Conservation (phyloP, 2,329 filamentous ascomycete species). For the Fusarium subglutinans region DNA sequence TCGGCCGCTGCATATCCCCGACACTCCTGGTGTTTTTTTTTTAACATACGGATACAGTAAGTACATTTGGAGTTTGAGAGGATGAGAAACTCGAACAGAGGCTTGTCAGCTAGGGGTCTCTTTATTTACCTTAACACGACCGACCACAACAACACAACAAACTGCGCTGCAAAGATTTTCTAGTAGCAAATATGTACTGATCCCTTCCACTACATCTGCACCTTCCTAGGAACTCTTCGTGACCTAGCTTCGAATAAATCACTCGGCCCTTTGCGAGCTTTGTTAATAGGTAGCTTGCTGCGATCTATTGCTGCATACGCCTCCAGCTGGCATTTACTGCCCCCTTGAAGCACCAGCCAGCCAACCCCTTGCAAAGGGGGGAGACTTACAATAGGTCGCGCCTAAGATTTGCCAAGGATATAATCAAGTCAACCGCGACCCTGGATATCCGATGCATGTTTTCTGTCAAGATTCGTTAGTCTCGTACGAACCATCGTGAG, state of each 20-base stretch:
- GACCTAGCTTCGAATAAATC: neutral
- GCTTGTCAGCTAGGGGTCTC: slow-evolving; percentile 18
- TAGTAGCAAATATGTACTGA: neutral
- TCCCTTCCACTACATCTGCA: neutral
- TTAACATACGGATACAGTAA: too few relatives aligned
- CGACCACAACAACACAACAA: neutral
- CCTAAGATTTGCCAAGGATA: slow-evolving; percentile 32
- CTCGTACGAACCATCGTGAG: neutral
- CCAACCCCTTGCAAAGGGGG: slow-evolving; percentile 38
- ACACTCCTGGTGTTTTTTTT: slow-evolving; percentile 4
- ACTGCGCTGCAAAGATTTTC: neutral
- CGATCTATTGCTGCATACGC: slow-evolving; percentile 10
- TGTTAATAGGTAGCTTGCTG: slow-evolving; percentile 6
- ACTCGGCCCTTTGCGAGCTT: slow-evolving; percentile 7
- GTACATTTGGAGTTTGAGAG: neutral
- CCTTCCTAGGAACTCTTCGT: neutral
- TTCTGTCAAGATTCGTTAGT: neutral
- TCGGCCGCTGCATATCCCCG: slow-evolving; percentile 28
- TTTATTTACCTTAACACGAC: neutral
- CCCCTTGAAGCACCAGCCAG: slow-evolving; percentile 33
- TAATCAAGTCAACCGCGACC: slow-evolving; percentile 1
- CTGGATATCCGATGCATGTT: neutral
- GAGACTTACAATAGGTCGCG: slow-evolving; percentile 18
- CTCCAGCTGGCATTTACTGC: slow-evolving; percentile 35
- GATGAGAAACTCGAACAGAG: slow-evolving; percentile 16